Base-by-base conservation (phyloP, 2,329 filamentous ascomycete genomes). In the Fusarium ambrosium region DNA sequence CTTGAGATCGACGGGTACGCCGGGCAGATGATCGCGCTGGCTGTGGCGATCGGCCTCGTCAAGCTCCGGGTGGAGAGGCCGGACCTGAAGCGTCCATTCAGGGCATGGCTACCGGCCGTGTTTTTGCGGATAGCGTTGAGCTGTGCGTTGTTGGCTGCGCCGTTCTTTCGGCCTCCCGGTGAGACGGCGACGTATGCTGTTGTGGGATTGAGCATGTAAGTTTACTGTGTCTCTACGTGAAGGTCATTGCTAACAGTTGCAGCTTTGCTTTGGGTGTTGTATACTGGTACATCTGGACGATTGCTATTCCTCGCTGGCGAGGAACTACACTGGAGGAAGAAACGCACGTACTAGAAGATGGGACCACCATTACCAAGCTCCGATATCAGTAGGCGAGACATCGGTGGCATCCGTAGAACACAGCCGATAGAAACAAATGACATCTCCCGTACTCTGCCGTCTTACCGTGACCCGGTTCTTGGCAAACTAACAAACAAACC, bases 1-100 rank as follows among this genome's bases (percentile, higher is more conserved):
- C 83, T 94, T 0, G 92, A 94, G 56, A 90, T 94, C 0, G 92
- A 94, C 77, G 91, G 90, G 0, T 94, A 94, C 73, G 89, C 92
- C 0, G 90, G 86, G 0, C 90, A 93, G 68, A 84, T 94, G 16
- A 87, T 92, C 65, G 86, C 86, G 0, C 79, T 93, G 1, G 89
- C 90, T 0, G 83, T 90, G 0, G 88, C 88, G 0, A 73, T 87
- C 9, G 92, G 92, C 0, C 83, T 94, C 0, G 75, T 94, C 0
- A 87, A 89, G 81, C 84, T 95, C 7, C 88, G 93, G 0, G 85
- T 84, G 65, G 88, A 86, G 70, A 85, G 89, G 13, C 91, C 91
- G 2, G 87, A 92, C 62, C 83, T 92, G 0, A 85, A 87, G 29
- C 84, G 92, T 5, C 92, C 92, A 0, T 94, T 92, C 80, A 90